phyloP scores from a whole-genome alignment of 345 rosid genomes.

The Boechera retrofracta region DNA sequence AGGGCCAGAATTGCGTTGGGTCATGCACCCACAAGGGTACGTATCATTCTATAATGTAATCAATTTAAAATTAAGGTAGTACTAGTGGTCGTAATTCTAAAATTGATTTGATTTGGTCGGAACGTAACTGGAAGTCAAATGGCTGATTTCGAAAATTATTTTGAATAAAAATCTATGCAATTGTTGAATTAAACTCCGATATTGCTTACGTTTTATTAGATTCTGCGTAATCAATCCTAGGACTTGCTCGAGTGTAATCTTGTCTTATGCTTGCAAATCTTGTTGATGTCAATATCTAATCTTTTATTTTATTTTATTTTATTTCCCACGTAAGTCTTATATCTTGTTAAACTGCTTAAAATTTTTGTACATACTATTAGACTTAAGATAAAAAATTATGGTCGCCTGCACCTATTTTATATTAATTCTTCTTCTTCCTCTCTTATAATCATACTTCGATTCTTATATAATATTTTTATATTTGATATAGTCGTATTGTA shows the following conservation, averaged over 20 bases:
- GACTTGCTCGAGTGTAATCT: slow-evolving; percentile 32
- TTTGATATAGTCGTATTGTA: no score
- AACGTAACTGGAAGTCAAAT: slow-evolving; percentile 21
- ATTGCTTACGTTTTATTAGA: slow-evolving; percentile 36
- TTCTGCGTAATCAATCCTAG: slow-evolving; percentile 36
- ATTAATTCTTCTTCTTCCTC: not conserved
- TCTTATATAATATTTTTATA: not conserved
- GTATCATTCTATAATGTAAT: not conserved
- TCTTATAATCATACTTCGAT: not conserved
- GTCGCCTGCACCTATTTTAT: not conserved
- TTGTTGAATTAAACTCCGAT: slow-evolving; percentile 27
- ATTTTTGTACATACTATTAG: not conserved
- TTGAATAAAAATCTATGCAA: not conserved
- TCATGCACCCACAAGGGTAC: slow-evolving; percentile 71
- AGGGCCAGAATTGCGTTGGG: slow-evolving; percentile 73
- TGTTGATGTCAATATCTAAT: slow-evolving; percentile 29
- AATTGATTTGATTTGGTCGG: slow-evolving; percentile 12
- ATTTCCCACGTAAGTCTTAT: slow-evolving; percentile 9
- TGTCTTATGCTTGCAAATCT: slow-evolving; percentile 46
- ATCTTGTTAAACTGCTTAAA: not conserved
- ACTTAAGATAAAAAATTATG: not conserved
- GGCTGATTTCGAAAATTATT: not conserved
- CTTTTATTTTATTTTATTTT: not conserved
- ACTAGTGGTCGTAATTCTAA: not conserved
- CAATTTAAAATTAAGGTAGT: not conserved